phyloP scores from a whole-genome alignment of 73 alveolate genomes.

The Paraurostyla sp. region DNA sequence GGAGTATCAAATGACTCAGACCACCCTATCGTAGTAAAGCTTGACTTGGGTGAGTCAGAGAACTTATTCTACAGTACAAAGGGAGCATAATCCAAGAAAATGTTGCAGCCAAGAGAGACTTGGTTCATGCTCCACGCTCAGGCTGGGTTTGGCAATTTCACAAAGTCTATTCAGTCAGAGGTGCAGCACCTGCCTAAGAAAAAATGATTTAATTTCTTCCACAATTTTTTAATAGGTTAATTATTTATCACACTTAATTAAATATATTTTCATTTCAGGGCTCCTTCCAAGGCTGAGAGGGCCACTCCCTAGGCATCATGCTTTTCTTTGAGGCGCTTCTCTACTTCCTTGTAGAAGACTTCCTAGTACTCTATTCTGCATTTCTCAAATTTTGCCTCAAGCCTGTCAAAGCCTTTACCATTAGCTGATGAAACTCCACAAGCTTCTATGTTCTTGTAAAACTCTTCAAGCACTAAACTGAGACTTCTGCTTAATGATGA shows the following conservation, averaged over 20 bases:
- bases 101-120: not conserved
- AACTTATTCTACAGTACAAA: not conserved
- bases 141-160: conserved; percentile 53
- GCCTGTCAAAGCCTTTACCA: conserved; percentile 87
- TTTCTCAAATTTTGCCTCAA: conserved; percentile 43
- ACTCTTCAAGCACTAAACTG: conserved; percentile 92
- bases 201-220: not conserved
- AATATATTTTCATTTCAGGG: conserved; percentile 34
- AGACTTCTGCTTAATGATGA: conserved; percentile 79
- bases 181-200: conserved; percentile 23
- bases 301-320: conserved; percentile 40
- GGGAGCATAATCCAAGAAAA: not conserved
- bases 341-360: conserved; percentile 76
- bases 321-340: conserved; percentile 68
- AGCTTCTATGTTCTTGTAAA: conserved; percentile 81
- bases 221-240: not conserved
- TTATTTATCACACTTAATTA: not conserved
- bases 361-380: conserved; percentile 73
- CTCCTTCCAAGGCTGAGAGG: conserved; percentile 35
- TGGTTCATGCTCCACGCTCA: conserved; percentile 51
- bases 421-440: conserved; percentile 86
- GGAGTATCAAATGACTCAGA: conserved; percentile 52
- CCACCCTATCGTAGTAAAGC: conserved; percentile 38
- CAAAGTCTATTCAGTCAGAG: not conserved
- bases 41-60: conserved; percentile 34